Evolutionary conservation across 1,284 basidiomycete genomes (phyloP), one percentile per base, ranked within the genome.

Genomic region (Fomitiporia mediterranea): DNA sequence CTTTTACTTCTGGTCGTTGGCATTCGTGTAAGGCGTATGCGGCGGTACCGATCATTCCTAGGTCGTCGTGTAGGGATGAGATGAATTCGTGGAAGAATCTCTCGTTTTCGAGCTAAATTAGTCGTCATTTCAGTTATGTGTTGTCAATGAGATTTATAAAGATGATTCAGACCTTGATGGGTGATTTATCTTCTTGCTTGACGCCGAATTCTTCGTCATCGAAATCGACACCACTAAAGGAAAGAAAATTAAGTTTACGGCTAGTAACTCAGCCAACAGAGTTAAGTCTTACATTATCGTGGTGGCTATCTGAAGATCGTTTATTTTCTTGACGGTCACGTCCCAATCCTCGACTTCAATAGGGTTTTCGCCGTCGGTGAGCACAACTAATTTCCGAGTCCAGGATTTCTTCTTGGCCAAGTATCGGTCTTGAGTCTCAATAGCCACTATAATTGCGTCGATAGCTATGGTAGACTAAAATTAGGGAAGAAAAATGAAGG

Each of bases 381-480:
- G 70, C 5, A 95, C 66, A 27, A 88, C 77, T 3, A 94, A 75
- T 70, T 87, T 92, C 40, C 90, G 79, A 1, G 86, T 86, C 93
- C 93, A 95, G 0, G 81, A 80, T 61, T 80, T 79, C 72, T 87
- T 89, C 60, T 74, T 81, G 17, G 64, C 73, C 13, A 91, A 74
- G 64, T 84, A 79, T 11, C 69, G 62, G 53, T 80, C 73, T 69
- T 93, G 83, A 11, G 90, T 87, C 68, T 94, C 85, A 52, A 94
- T 80, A 0, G 80, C 91, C 9, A 95, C 92, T 60, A 96, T 86
- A 37, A 97, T 70, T 1, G 86, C 93, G 62, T 94, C 91, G 49
- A 97, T 78, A 2, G 94, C 93, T 96, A 54, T 47, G 56, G 30
- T 13, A 35, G 56, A 52, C 17, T 47, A 38, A 47, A 19, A 25